A percentile compares a stretch with the other conserved stretches of the same genome.
phyloP scores from a whole-genome alignment of 2,329 filamentous ascomycete genomes.

The Westerdykella ornata region DNA sequence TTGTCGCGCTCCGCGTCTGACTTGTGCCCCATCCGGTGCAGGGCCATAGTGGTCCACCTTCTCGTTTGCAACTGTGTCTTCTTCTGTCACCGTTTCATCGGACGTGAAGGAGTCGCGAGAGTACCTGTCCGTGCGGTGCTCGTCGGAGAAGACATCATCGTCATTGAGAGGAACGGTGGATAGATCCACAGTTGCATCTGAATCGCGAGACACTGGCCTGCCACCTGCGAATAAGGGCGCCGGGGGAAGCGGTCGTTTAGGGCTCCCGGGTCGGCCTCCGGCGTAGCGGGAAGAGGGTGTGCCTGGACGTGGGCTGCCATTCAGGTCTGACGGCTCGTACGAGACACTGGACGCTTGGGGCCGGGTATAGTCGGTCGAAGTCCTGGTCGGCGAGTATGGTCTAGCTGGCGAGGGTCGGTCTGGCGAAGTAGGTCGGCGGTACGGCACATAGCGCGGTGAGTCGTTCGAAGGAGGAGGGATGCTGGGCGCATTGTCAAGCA shows the following conservation, averaged over 20 bases:
- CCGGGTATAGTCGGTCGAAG: slow-evolving; percentile 54
- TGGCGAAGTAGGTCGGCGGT: slow-evolving; percentile 47
- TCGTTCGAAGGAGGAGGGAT: slow-evolving; percentile 55
- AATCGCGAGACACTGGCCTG: slow-evolving; percentile 41
- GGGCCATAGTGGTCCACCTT: slow-evolving; percentile 78
- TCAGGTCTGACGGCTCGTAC: slow-evolving; percentile 82
- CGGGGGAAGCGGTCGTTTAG: slow-evolving; percentile 77
- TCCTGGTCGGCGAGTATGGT: slow-evolving; percentile 51
- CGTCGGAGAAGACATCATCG: slow-evolving; percentile 65
- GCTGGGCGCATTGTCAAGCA: slow-evolving; percentile 45
- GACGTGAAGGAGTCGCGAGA: slow-evolving; percentile 60
- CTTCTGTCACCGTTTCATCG: slow-evolving; percentile 50
- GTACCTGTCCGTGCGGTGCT: slow-evolving; percentile 51
- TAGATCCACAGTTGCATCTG: slow-evolving; percentile 48
- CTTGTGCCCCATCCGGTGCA: slow-evolving; percentile 78
- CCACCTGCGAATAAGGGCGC: slow-evolving; percentile 71
- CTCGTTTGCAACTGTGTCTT: slow-evolving; percentile 37
- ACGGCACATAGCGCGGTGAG: slow-evolving; percentile 58
- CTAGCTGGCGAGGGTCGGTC: slow-evolving; percentile 37
- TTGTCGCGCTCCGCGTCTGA: slow-evolving; percentile 75
- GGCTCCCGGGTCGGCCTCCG: slow-evolving; percentile 68
- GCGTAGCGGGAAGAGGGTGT: slow-evolving; percentile 86
- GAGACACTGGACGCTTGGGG: slow-evolving; percentile 63
- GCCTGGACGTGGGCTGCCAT: slow-evolving; percentile 82
- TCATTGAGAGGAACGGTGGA: slow-evolving; percentile 63